phyloP scores from a whole-genome alignment of 805 yeast species.

The Candida piceae region DNA sequence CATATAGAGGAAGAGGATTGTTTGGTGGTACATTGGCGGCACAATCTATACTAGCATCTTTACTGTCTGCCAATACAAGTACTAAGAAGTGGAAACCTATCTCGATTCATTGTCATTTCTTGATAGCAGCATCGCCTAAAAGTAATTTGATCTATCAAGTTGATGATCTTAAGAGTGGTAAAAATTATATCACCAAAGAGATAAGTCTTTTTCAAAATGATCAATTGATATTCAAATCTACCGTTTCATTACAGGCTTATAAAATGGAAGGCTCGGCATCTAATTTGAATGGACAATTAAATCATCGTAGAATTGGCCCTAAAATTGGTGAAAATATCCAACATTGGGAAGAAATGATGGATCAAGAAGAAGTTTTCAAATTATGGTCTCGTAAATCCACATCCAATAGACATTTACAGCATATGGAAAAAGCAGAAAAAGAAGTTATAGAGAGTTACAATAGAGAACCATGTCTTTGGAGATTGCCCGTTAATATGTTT shows the following conservation, averaged over 20 bases:
- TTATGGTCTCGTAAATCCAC: slow-evolving; percentile 24
- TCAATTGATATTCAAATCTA: slow-evolving; percentile 45
- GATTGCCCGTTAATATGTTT: slow-evolving; percentile 29
- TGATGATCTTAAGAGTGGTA: slow-evolving; percentile 45
- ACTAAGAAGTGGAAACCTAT: slow-evolving; percentile 43
- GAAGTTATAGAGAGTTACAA: slow-evolving; percentile 24
- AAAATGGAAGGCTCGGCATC: slow-evolving; percentile 29
- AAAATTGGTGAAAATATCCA: slow-evolving; percentile 24
- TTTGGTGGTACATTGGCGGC: slow-evolving; percentile 71
- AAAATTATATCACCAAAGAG: slow-evolving; percentile 45
- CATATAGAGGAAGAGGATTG: slow-evolving; percentile 56
- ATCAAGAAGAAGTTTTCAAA: slow-evolving; percentile 24
- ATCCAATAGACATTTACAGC: slow-evolving; percentile 19
- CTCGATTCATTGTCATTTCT: slow-evolving; percentile 59
- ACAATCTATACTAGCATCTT: slow-evolving; percentile 58
- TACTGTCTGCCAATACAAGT: slow-evolving; percentile 39
- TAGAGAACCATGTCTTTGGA: slow-evolving; percentile 32
- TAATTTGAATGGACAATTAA: slow-evolving; percentile 24
- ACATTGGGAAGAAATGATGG: slow-evolving; percentile 25
- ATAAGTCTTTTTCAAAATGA: slow-evolving; percentile 53
- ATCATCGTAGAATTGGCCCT: slow-evolving; percentile 26
- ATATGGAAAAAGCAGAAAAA: slow-evolving; percentile 19
- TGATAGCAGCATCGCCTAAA: slow-evolving; percentile 46
- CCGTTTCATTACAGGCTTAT: slow-evolving; percentile 40
- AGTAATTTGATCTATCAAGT: slow-evolving; percentile 51